Evolutionary conservation across 2,329 filamentous ascomycete genomes (phyloP).

Genomic region (Alternaria tenuissima): DNA sequence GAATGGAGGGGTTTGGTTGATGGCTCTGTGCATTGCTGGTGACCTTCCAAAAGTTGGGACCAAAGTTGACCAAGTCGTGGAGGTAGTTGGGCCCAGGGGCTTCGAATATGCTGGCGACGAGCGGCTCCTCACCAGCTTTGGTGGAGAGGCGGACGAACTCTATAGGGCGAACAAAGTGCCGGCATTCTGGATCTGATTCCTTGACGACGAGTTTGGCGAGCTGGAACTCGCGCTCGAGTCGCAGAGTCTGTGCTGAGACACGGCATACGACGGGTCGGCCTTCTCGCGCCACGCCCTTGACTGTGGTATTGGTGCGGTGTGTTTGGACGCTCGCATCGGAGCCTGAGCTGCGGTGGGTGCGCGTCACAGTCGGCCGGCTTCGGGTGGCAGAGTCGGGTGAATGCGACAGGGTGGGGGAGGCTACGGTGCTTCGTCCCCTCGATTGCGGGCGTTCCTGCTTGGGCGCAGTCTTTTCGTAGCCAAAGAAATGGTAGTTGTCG

Average conservation of each 20-base stretch:
- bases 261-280: slow-evolving; percentile 74
- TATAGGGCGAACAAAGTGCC: slow-evolving; percentile 81
- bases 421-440: slow-evolving; percentile 34
- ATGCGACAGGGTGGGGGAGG: slow-evolving; percentile 37
- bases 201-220: slow-evolving; percentile 76
- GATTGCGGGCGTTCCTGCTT: slow-evolving; percentile 32
- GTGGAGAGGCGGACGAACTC: slow-evolving; percentile 77
- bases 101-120: slow-evolving; percentile 84
- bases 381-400: slow-evolving; percentile 37
- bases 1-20: slow-evolving; percentile 21
- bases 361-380: slow-evolving; percentile 34
- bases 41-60: slow-evolving; percentile 64
- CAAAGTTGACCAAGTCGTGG: slow-evolving; percentile 74
- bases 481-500: slow-evolving; percentile 78
- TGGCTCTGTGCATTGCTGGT: slow-evolving; percentile 23
- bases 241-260: slow-evolving; percentile 80
- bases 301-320: slow-evolving; percentile 59
- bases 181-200: slow-evolving; percentile 74
- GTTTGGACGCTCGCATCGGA: slow-evolving; percentile 54
- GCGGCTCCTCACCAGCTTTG: slow-evolving; percentile 73
- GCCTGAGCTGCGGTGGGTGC: slow-evolving; percentile 45
- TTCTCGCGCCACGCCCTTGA: slow-evolving; percentile 52
- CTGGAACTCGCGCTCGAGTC: slow-evolving; percentile 87
- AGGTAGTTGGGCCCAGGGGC: slow-evolving; percentile 78
- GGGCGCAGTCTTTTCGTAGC: slow-evolving; percentile 38